Conservation (phyloP, 257 asterid species). For the Ajuga chamaepitys region DNA sequence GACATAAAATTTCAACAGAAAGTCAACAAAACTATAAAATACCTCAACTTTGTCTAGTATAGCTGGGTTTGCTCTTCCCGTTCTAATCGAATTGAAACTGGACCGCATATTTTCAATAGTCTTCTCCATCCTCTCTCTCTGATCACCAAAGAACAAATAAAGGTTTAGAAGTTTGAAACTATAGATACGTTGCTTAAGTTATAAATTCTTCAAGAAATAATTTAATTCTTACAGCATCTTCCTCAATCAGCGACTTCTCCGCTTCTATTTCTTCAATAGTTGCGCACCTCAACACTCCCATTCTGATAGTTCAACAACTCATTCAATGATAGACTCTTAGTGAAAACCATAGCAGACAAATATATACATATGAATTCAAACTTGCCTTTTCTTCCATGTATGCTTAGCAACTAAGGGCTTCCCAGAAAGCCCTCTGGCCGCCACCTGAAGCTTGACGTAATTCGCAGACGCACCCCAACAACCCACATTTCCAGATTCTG, state of each 20-base stretch:
- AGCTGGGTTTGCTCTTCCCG: constrained; percentile 89
- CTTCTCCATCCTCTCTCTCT: constrained; percentile 95
- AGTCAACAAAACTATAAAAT: neutral
- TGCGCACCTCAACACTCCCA: constrained; percentile 60
- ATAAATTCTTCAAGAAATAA: neutral
- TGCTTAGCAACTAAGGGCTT: constrained; percentile 29
- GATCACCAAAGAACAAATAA: neutral
- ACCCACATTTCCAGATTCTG: constrained; percentile 38
- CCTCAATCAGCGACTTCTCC: constrained; percentile 71
- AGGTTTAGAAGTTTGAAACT: neutral
- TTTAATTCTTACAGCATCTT: constrained; percentile 53
- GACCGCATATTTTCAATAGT: constrained; percentile 62
- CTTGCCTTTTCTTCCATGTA: constrained; percentile 42
- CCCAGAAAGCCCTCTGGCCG: constrained; percentile 31
- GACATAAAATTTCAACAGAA: neutral
- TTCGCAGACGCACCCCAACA: constrained; percentile 58
- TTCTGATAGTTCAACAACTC: constrained; percentile 34
- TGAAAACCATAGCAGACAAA: neutral
- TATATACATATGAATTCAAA: neutral
- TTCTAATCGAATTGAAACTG: constrained; percentile 79
- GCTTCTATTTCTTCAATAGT: constrained; percentile 88
- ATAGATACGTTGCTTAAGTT: neutral
- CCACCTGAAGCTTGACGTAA: constrained; percentile 49
- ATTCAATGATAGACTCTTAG: neutral
- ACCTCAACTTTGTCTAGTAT: constrained; percentile 92